phyloP scores from a whole-genome alignment of 2,329 filamentous ascomycete species.

The Westerdykella sp. region DNA sequence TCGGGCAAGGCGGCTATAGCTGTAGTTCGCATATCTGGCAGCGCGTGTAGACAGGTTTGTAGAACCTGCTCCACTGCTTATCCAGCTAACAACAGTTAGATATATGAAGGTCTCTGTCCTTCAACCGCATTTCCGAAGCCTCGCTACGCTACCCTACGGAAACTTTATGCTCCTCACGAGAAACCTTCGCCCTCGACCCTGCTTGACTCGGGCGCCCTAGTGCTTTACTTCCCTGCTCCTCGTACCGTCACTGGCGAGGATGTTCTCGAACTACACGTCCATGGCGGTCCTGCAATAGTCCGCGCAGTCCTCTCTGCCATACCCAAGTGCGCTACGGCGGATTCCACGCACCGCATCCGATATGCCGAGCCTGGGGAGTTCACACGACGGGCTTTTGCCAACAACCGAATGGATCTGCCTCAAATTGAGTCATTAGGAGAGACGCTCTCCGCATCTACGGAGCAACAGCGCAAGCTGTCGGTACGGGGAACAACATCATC shows the following conservation, averaged over 20 bases:
- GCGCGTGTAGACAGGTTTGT: slow-evolving; percentile 60
- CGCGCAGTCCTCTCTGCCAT: slow-evolving; percentile 79
- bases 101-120: slow-evolving; percentile 61
- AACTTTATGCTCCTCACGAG: slow-evolving; percentile 56
- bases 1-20: slow-evolving; percentile 84
- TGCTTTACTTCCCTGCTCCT: slow-evolving; percentile 76
- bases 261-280: slow-evolving; percentile 87
- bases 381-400: slow-evolving; percentile 84
- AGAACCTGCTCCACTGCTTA: neutral
- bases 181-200: slow-evolving; percentile 41
- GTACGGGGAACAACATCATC: slow-evolving; percentile 67
- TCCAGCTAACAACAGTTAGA: slow-evolving; percentile 36
- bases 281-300: slow-evolving; percentile 83
- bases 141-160: slow-evolving; percentile 65
- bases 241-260: slow-evolving; percentile 88
- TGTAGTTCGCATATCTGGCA: slow-evolving; percentile 79
- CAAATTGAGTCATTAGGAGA: slow-evolving; percentile 66
- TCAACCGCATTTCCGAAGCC: slow-evolving; percentile 49
- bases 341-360: slow-evolving; percentile 48
- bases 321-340: slow-evolving; percentile 42
- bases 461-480: slow-evolving; percentile 84
- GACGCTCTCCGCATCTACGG: slow-evolving; percentile 63
- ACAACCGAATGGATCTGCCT: slow-evolving; percentile 75
- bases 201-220: slow-evolving; percentile 70
- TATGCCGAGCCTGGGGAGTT: slow-evolving; percentile 96